Conservation (phyloP, 1,284 basidiomycete genomes). For the Papiliotrema fonsecae region DNA sequence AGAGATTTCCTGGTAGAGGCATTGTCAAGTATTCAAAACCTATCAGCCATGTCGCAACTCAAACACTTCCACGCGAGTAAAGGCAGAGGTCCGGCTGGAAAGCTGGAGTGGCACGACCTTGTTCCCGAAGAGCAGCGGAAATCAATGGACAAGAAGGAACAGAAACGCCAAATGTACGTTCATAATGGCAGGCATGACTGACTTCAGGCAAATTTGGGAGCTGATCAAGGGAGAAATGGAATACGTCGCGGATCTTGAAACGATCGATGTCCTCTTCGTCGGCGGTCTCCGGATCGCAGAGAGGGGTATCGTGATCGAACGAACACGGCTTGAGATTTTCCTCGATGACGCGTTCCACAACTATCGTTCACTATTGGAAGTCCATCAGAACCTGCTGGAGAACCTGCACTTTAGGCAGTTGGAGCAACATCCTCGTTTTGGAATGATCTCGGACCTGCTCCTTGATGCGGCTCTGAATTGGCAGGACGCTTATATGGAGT, state of each 20-base stretch:
- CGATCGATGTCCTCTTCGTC: constrained; percentile 66
- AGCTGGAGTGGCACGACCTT: constrained; percentile 83
- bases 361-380: constrained; percentile 58
- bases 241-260: constrained; percentile 88
- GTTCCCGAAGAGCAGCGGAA: constrained; percentile 65
- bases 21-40: constrained; percentile 66
- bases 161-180: constrained; percentile 83
- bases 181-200: background rate
- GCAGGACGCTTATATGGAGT: constrained; percentile 86
- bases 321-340: constrained; percentile 69
- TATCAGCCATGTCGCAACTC: constrained; percentile 70
- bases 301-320: constrained; percentile 65
- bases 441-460: constrained; percentile 77
- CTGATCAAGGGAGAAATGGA: constrained; percentile 93
- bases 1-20: constrained; percentile 70
- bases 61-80: constrained; percentile 81
- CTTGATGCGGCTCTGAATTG: constrained; percentile 88
- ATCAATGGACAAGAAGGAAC: constrained; percentile 66
- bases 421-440: constrained; percentile 80
- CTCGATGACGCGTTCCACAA: constrained; percentile 91
- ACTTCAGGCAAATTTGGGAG: constrained; percentile 78
- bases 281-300: constrained; percentile 66
- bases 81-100: constrained; percentile 65
- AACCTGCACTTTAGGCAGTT: constrained; percentile 79
- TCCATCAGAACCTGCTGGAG: constrained; percentile 74